Conservation (phyloP, 139 green algal genomes). For the Micromonas pusilla region DNA sequence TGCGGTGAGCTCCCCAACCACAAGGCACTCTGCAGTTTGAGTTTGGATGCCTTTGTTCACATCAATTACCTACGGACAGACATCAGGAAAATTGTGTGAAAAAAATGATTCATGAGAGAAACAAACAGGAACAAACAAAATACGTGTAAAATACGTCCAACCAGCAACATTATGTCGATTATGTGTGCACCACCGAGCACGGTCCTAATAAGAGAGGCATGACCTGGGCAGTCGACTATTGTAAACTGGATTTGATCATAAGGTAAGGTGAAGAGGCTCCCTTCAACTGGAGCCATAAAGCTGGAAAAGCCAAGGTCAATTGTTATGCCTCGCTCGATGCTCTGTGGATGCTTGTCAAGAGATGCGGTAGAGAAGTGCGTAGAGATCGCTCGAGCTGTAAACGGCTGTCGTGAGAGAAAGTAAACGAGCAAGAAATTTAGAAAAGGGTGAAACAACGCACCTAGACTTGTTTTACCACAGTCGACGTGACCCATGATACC, state of each 20-base stretch:
- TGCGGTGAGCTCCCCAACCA: slow-evolving; percentile 76
- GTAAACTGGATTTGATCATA: slow-evolving; percentile 76
- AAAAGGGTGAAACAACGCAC: slow-evolving; percentile 40
- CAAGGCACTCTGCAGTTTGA: slow-evolving; percentile 52
- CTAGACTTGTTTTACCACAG: slow-evolving; percentile 88
- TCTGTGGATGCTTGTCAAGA: slow-evolving; percentile 94
- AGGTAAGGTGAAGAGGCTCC: slow-evolving; percentile 18
- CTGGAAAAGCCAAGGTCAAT: slow-evolving; percentile 94
- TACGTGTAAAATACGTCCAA: too few species aligned
- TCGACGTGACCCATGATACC: slow-evolving; percentile 92
- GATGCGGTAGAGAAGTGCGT: slow-evolving; percentile 84
- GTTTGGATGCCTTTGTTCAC: slow-evolving; percentile 87
- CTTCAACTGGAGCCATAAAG: slow-evolving; percentile 48
- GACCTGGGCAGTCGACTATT: slow-evolving; percentile 94
- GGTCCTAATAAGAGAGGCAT: slow-evolving; percentile 90
- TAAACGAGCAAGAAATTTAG: neutral
- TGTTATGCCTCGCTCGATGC: slow-evolving; percentile 86
- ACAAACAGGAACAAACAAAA: too few species aligned
- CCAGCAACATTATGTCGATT: slow-evolving; percentile 63
- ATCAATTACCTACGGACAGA: slow-evolving; percentile 91
- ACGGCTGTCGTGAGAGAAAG: too few species aligned
- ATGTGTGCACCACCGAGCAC: slow-evolving; percentile 74
- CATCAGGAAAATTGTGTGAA: slow-evolving; percentile 84
- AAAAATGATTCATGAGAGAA: too few species aligned
- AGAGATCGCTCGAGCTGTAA: slow-evolving; percentile 57